Percentiles rank a stretch among this genome's conserved stretches.
These are phyloP conservation scores for Incumbomyces lentus DNA, from an alignment of 2,329 filamentous ascomycete genomes.

Conservation along the genomic window DNA sequence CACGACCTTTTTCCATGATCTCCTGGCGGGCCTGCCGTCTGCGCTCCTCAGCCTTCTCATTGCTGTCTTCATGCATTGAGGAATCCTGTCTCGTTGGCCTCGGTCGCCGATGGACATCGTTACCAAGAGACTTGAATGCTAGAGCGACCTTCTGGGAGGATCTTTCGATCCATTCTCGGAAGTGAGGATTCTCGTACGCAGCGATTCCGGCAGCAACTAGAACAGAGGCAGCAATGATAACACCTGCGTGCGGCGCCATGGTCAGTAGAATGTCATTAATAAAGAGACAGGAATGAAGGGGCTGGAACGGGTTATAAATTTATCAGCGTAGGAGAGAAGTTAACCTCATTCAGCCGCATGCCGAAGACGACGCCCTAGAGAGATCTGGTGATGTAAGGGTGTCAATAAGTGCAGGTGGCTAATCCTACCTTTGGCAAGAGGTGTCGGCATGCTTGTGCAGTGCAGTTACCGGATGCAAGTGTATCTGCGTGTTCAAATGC, in stretches of 20 bases:
- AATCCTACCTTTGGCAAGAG: constrained; percentile 36
- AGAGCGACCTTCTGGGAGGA: constrained; percentile 52
- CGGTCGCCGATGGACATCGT: constrained; percentile 42
- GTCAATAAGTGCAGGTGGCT: constrained; percentile 4
- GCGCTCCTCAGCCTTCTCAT: constrained; percentile 34
- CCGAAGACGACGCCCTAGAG: constrained; percentile 3
- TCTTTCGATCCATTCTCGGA: constrained; percentile 52
- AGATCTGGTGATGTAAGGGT: constrained; percentile 19
- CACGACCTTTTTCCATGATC: constrained; percentile 32
- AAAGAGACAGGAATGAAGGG: background rate
- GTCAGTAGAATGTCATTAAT: constrained; percentile 13
- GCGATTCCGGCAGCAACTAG: constrained; percentile 53
- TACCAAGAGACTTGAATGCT: constrained; percentile 48
- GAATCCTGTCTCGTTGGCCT: constrained; percentile 29
- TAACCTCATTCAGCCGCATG: constrained; percentile 6
- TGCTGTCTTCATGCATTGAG: constrained; percentile 38
- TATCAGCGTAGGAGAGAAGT: constrained; percentile 2
- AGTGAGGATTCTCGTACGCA: constrained; percentile 53
- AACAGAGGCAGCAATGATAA: constrained; percentile 52
- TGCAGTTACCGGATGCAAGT: no score
- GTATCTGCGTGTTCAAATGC: no score
- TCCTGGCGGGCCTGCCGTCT: constrained; percentile 35
- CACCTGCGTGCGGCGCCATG: constrained; percentile 34
- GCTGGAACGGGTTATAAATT: constrained; percentile 20
- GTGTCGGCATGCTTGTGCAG: no score